Base-by-base conservation (phyloP, 805 yeast genomes). In the Kluyveromyces wickerhamii region DNA sequence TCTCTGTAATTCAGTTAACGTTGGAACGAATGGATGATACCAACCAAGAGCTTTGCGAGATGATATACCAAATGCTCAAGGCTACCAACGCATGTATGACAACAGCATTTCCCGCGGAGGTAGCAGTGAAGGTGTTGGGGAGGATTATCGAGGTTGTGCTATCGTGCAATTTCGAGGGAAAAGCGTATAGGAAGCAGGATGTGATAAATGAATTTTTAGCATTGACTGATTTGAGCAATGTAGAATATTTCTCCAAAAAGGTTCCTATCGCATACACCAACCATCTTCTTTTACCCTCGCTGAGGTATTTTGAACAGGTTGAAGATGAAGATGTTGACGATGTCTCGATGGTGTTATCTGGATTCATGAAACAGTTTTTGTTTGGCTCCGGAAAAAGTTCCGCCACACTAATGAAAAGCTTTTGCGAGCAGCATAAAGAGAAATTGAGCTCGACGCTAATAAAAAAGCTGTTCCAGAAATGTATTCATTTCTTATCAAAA, bases 71-170 rank as follows among this genome's bases (percentile, higher is more conserved):
- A 19, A 48, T 53, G 8, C 42, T 51, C 18, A 29, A 29, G 14
- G 32, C 47, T 14, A 35, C 53, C 4, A 56, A 56, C 35, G 43
- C 54, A 4, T 40, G 48, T 9, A 39, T 51, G 0, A 48, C 51
- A 4, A 36, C 53, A 10, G 55, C 49, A 7, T 42, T 54, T 15
- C 31, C 56, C 4, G 37, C 47, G 3, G 60, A 54, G 4, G 43
- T 45, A 25, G 44, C 47, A 4, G 41, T 44, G 20, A 40, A 42
- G 24, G 44, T 52, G 27, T 21, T 56, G 17, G 52, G 54, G 2
- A 42, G 37, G 5, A 30, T 38, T 4, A 32, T 30, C 16, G 19
- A 30, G 5, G 21, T 21, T 10, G 26, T 17, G 6, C 18, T 30
- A 8, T 14, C 29, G 6, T 23, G 26, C n/a, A 10, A 7, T 6